A percentile compares a stretch with the other conserved stretches of the same genome.
phyloP scores from a whole-genome alignment of 371 early-diverging fungal species.

The Mortierella sp. region DNA sequence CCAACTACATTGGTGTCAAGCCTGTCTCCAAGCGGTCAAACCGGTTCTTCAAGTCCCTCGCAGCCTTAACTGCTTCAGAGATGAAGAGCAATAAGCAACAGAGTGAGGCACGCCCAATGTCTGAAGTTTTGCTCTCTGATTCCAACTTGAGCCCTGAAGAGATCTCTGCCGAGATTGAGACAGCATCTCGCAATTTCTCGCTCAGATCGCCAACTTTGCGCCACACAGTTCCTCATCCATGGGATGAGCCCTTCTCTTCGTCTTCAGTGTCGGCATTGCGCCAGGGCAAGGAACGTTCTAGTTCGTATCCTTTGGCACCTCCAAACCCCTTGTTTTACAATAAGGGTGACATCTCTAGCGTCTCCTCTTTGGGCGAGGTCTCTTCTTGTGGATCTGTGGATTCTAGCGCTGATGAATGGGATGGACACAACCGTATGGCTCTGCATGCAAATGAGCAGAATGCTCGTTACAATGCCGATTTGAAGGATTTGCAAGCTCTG shows the following conservation, averaged over 20 bases:
- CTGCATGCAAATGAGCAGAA: slow-evolving; percentile 32
- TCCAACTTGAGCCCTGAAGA: slow-evolving; percentile 35
- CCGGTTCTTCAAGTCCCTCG: slow-evolving; percentile 38
- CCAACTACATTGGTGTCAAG: slow-evolving; percentile 8
- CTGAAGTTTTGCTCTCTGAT: slow-evolving; percentile 42
- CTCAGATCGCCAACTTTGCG: slow-evolving; percentile 4
- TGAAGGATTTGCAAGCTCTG: slow-evolving; percentile 42
- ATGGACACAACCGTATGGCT: slow-evolving; percentile 29
- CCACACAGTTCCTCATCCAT: slow-evolving; percentile 7
- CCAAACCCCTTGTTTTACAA: slow-evolving; percentile 50
- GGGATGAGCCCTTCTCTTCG: background rate
- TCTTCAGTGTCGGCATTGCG: background rate
- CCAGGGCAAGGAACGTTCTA: background rate
- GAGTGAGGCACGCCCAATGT: slow-evolving; percentile 22
- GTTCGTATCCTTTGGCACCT: slow-evolving; percentile 24
- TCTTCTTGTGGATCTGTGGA: slow-evolving; percentile 47
- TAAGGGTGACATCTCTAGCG: slow-evolving; percentile 26
- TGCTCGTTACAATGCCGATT: slow-evolving; percentile 36
- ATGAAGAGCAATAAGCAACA: slow-evolving; percentile 5
- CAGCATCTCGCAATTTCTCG: slow-evolving; percentile 28
- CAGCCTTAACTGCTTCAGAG: slow-evolving; percentile 19
- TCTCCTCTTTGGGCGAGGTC: slow-evolving; percentile 33
- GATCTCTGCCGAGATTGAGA: slow-evolving; percentile 24
- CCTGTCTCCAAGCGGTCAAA: slow-evolving; percentile 16
- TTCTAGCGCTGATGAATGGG: slow-evolving; percentile 46